These are phyloP conservation scores for Sphagnum tenellum DNA, from an alignment of 225 moss, liverwort and hornwort species.

Conservation along the genomic window DNA sequence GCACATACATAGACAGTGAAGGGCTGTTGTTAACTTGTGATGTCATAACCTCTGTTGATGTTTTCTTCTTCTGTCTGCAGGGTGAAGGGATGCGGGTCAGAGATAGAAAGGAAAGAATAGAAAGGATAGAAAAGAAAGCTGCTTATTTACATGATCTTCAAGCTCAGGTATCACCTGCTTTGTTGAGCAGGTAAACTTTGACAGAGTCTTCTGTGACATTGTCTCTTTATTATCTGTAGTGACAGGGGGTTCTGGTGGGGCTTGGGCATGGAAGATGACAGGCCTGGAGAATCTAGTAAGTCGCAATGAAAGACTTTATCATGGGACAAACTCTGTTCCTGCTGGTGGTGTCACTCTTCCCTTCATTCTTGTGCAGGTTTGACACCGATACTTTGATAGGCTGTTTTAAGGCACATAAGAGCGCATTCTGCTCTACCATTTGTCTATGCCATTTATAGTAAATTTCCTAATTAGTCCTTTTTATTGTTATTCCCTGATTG, in stretches of 20 bases:
- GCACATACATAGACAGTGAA: no score
- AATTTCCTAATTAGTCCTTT: no score
- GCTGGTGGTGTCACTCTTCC: conserved; percentile 92
- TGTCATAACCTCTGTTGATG: no score
- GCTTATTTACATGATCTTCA: conserved; percentile 87
- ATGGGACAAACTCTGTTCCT: conserved; percentile 69
- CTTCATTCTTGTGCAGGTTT: conserved; percentile 94
- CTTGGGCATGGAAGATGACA: conserved; percentile 33
- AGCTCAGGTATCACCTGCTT: conserved; percentile 56
- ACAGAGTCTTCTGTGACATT: no score
- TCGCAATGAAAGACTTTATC: conserved; percentile 79
- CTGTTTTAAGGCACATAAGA: no score
- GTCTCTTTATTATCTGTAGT: no score
- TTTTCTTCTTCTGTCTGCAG: conserved; percentile 25
- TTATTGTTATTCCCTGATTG: background rate
- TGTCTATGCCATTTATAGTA: no score
- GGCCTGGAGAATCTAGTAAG: conserved; percentile 79
- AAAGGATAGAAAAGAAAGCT: conserved; percentile 72
- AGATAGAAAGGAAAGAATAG: background rate
- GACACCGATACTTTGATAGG: background rate
- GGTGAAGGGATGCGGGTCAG: conserved; percentile 68
- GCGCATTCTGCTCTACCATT: no score
- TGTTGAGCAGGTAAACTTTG: no score
- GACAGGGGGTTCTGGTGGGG: no score
- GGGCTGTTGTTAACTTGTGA: no score